phyloP scores from a whole-genome alignment of 2,329 filamentous ascomycete species.

The Botryotinia globosa region DNA sequence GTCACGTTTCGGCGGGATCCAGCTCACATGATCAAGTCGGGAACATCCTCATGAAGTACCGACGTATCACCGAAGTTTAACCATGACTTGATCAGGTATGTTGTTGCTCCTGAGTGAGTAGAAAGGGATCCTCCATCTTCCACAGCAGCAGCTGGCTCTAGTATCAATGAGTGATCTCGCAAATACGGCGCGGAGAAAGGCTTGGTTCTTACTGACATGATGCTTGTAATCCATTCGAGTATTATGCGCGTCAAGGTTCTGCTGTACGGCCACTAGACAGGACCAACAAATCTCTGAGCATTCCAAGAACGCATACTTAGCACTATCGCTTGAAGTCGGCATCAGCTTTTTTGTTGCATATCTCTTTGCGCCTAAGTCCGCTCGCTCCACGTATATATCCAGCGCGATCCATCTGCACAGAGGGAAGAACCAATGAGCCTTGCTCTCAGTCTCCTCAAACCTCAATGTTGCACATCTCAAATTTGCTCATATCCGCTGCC shows the following conservation, averaged over 20 bases:
- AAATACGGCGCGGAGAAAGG: neutral
- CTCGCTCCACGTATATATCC: neutral
- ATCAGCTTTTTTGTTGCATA: neutral
- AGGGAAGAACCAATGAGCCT: neutral
- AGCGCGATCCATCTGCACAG: neutral
- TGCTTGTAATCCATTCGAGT: neutral
- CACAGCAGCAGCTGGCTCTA: neutral
- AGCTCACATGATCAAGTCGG: neutral
- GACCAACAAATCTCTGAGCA: neutral
- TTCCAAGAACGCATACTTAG: too few relatives aligned
- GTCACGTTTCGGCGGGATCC: neutral
- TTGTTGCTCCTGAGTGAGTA: neutral
- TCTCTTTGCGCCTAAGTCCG: neutral
- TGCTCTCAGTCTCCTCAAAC: neutral
- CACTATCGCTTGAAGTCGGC: neutral
- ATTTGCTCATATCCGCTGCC: neutral
- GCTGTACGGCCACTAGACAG: neutral
- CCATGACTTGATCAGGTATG: neutral
- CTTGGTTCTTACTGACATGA: neutral
- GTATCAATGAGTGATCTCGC: neutral
- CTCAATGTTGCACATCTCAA: conserved; percentile 5
- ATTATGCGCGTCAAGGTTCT: neutral
- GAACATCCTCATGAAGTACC: neutral
- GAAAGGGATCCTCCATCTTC: neutral
- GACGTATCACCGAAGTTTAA: neutral